Evolutionary conservation across 73 alveolate genomes (phyloP), one percentile per base, ranked within the genome.

Genomic region (Stentor roeselii): DNA sequence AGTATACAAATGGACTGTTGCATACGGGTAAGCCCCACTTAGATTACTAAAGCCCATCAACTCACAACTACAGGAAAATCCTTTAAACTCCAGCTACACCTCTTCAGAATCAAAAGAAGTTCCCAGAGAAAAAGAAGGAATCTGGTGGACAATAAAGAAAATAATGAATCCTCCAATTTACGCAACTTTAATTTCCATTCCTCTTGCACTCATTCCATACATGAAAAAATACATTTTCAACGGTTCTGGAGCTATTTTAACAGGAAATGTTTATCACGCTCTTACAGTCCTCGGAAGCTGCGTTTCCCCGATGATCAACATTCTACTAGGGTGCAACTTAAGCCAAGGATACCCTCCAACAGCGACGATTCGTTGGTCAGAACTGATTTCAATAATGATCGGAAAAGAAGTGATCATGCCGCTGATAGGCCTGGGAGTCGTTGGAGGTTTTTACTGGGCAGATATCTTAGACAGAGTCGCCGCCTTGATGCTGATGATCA

Each of bases 401-500:
- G 74, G 74, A n/a, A 0, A 2, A 0, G 15, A 21, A 31, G 27
- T 58, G 15, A 58, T 58, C 27, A 58, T 58, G 74, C 74, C 74
- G 15, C 27, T 58, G 15, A 58, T 58, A 58, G 74, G 74, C 2
- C 0, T 58, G 2, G 74, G 74, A 0, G 74, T 58, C 1, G 74
- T 58, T 58, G 74, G 74, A 21, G 74, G 74, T n/a, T 2, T 58
- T 0, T 58, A 58, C 27, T 58, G 27, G 15, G 35, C 27, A 1
- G 74, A 58, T 58, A 58, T 58, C 27, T 58, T 21, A 31, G 74
- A 31, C 35, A 58, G 74, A 58, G 27, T 58, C 27, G 15, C 27
- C 74, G 27, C 74, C 74, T 58, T 58, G 74, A 58, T 58, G 74
- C 15, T 58, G 74, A 58, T 58, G 74, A 58, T 58, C 15, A 58